phyloP scores from a whole-genome alignment of 2,329 filamentous ascomycete species.

The Fusarium hostae region DNA sequence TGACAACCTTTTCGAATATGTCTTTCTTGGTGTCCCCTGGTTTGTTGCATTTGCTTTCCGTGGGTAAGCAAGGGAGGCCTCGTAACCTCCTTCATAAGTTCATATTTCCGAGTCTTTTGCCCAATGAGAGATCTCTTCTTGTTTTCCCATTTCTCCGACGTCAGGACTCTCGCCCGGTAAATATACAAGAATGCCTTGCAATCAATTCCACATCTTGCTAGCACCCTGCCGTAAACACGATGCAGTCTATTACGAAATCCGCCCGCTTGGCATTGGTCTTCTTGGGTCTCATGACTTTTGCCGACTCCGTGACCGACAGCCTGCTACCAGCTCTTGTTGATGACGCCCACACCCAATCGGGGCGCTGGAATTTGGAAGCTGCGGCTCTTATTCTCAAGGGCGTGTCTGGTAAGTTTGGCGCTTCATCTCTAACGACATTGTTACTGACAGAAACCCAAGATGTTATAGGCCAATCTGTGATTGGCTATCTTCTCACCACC shows the following conservation, averaged over 20 bases:
- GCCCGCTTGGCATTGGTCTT: neutral
- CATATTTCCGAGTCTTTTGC: accelerated
- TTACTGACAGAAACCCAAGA: neutral
- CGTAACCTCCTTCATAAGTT: accelerated
- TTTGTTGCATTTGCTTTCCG: neutral
- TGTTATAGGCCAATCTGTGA: neutral
- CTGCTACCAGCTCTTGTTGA: neutral
- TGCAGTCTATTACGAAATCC: neutral
- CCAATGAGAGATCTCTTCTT: neutral
- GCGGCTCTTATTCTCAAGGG: neutral
- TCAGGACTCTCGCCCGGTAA: neutral
- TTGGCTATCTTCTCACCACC: neutral
- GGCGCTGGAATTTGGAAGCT: neutral
- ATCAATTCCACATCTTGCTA: neutral
- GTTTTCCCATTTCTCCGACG: neutral
- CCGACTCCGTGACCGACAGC: neutral
- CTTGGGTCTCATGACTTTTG: neutral
- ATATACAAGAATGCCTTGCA: neutral
- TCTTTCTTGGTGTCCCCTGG: neutral
- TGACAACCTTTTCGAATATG: neutral
- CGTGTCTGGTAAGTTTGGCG: neutral
- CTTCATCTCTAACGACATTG: too few relatives aligned
- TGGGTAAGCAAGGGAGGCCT: neutral
- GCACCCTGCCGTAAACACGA: neutral
- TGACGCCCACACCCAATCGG: neutral